Percentiles rank a stretch among this genome's conserved stretches.
phyloP scores from a whole-genome alignment of 2,329 filamentous ascomycete genomes.

The Aspergillus ibericus region DNA sequence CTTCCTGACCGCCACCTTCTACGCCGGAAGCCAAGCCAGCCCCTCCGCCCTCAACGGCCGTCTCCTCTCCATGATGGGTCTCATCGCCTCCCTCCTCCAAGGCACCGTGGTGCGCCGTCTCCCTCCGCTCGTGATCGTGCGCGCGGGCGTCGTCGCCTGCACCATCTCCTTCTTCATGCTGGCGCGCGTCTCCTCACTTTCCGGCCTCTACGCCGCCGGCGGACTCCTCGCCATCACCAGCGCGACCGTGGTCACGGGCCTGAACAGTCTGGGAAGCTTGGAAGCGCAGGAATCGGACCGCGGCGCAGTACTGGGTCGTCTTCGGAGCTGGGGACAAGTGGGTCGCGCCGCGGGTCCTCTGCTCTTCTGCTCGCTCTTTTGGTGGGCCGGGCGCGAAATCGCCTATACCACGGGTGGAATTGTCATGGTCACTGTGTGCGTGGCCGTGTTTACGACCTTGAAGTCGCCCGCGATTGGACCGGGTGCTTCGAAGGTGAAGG shows the following conservation, averaged over 20 bases:
- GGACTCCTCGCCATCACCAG: slow-evolving; percentile 84
- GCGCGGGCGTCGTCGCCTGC: slow-evolving; percentile 75
- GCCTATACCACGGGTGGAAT: slow-evolving; percentile 80
- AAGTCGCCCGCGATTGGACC: slow-evolving; percentile 56
- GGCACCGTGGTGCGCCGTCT: slow-evolving; percentile 86
- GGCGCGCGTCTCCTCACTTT: slow-evolving; percentile 65
- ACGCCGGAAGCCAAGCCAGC: slow-evolving; percentile 61
- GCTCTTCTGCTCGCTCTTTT: slow-evolving; percentile 92
- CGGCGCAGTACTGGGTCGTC: slow-evolving; percentile 80
- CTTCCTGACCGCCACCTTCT: slow-evolving; percentile 96
- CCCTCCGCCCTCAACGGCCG: slow-evolving; percentile 75
- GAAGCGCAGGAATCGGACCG: slow-evolving; percentile 78
- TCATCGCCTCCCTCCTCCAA: slow-evolving; percentile 89
- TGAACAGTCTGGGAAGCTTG: slow-evolving; percentile 90
- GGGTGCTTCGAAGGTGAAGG: slow-evolving; percentile 7
- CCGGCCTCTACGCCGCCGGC: slow-evolving; percentile 76
- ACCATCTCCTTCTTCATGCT: slow-evolving; percentile 79
- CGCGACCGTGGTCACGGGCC: slow-evolving; percentile 88
- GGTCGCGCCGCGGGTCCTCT: slow-evolving; percentile 84
- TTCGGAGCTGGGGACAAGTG: slow-evolving; percentile 79
- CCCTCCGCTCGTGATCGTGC: slow-evolving; percentile 76
- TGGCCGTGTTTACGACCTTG: slow-evolving; percentile 69
- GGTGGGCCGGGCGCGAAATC: slow-evolving; percentile 90
- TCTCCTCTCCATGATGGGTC: slow-evolving; percentile 84
- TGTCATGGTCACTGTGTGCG: slow-evolving; percentile 74